phyloP scores from a whole-genome alignment of 305 asterid species.

The Coffea humblotiana region DNA sequence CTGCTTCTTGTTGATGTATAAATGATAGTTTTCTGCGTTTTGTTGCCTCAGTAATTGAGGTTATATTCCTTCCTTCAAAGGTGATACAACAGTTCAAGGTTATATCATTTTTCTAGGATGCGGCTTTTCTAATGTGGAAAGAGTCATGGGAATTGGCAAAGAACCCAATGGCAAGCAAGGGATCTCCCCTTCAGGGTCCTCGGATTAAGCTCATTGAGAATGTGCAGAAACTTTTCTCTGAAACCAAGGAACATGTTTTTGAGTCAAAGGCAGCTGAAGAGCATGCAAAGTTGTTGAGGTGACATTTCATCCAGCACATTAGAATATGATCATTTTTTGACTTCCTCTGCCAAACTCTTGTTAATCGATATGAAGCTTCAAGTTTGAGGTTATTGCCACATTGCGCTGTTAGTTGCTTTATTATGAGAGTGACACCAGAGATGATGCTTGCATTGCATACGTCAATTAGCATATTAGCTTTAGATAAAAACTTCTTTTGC shows the following conservation, averaged over 20 bases:
- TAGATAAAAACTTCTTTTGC: not conserved
- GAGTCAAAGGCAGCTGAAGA: constrained; percentile 99
- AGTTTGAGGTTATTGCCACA: too few relatives aligned
- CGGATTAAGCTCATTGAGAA: constrained; percentile 79
- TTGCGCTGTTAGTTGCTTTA: not conserved
- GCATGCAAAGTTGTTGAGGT: constrained; percentile 93
- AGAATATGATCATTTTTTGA: too few relatives aligned
- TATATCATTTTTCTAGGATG: constrained; percentile 58
- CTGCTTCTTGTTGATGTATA: not conserved
- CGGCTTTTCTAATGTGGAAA: constrained; percentile 79
- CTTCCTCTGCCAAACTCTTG: not conserved
- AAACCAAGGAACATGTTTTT: constrained; percentile 76
- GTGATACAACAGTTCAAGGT: constrained; percentile 1
- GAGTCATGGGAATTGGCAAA: constrained; percentile 92
- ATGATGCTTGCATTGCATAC: not conserved
- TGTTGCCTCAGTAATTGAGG: constrained; percentile 7
- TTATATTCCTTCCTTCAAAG: not conserved
- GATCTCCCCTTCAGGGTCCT: constrained; percentile 75
- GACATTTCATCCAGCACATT: not conserved
- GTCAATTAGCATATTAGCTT: not conserved
- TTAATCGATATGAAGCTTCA: not conserved
- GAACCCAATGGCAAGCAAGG: constrained; percentile 82
- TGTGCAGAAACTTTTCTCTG: constrained; percentile 69
- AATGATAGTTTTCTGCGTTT: constrained; percentile 13
- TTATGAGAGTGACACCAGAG: not conserved